Evolutionary conservation across 176 grass and related monocot species (phyloP), one percentile per base, ranked within the genome.

Genomic region (Rhipidocladum racemiflorum): DNA sequence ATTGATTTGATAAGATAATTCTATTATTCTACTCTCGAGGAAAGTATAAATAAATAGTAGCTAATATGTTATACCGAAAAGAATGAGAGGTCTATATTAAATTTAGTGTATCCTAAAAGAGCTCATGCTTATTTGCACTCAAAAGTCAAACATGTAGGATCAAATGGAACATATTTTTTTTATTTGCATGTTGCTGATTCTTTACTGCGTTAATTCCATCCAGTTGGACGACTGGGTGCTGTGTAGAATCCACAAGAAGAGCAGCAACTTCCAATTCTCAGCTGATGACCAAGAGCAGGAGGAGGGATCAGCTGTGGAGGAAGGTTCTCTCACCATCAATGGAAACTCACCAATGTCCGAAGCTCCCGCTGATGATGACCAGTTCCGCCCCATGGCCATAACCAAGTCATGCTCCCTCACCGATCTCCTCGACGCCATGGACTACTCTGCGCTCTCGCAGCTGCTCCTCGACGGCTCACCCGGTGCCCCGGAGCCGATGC

Each of bases 141-240:
- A 1, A 16, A 17, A 49, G 14, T 49, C 46, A 16, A 5, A 49
- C 6, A 1, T 1, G 14, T 48, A 48, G 45, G 45, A 48, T 48
- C 5, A 15, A 0, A 1, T 16, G 43, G 6, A 8, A 38, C 36
- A 38, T 8, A 1, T 43, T 51, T 20, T 34, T 43, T 51, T 20
- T 34, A 1, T 49, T 65, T 63, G 9, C 23, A 55, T 53, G 50
- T 21, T 53, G 30, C 56, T 72, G 9, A 9, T 34, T 49, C 6
- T 29, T 73, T 14, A 3, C 34, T 11, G n/a, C 40, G 1, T 65
- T 18, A 2, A 16, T 42, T 83, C 2, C n/a, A 5, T 78, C 53
- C 92, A 91, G 92, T 3, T 94, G 86, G 92, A 94, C 27, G 92
- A 94, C 81, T 94, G 89, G 92, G 92, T 94, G 39, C 92, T 94